Evolutionary conservation across 257 asterid species (phyloP), one percentile per base, ranked within the genome.

Genomic region (Perilla frutescens): DNA sequence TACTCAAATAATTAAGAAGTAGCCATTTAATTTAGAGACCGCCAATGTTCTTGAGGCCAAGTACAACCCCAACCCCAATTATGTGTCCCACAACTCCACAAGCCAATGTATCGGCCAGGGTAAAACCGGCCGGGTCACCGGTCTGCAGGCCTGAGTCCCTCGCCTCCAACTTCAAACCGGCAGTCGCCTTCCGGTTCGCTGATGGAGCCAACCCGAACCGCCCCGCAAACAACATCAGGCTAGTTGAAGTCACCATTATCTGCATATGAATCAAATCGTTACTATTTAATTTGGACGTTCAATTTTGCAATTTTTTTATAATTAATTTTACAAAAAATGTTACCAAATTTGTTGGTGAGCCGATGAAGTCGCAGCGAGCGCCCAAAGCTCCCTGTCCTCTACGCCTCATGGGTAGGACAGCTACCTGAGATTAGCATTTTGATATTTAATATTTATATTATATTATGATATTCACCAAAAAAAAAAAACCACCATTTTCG

Each of bases 71-170:
- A 68, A 93, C 98, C 37, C 98, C 98, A 73, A 93, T 91, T 50
- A 90, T 88, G 76, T 91, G 98, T 41, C 98, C 98, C 62, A 93
- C 87, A 8, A 55, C 7, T 6, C 98, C 98, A 71, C 98, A 93
- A 0, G 91, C 98, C 88, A 93, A 81, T 37, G 98, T 89, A 62
- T 93, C 98, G 8, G 98, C 98, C 31, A 94, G 82, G 10, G 98
- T 94, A 82, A 94, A 94, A 26, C 97, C 97, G 5, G 97, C 98
- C 2, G 98, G 98, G 77, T 94, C 97, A 40, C 96, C 96, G 1
- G 98, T 91, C 77, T 94, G 98, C 48, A 94, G 82, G 0, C 98
- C 98, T 14, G 98, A 91, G 67, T 91, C 94, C 84, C 97, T 84
- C 0, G 78, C 86, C 76, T 88, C 98, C 15, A 92, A 82, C 76